These are phyloP conservation scores for Daldinia childiae DNA, from an alignment of 495 filamentous ascomycete genomes.

Conservation along the genomic window DNA sequence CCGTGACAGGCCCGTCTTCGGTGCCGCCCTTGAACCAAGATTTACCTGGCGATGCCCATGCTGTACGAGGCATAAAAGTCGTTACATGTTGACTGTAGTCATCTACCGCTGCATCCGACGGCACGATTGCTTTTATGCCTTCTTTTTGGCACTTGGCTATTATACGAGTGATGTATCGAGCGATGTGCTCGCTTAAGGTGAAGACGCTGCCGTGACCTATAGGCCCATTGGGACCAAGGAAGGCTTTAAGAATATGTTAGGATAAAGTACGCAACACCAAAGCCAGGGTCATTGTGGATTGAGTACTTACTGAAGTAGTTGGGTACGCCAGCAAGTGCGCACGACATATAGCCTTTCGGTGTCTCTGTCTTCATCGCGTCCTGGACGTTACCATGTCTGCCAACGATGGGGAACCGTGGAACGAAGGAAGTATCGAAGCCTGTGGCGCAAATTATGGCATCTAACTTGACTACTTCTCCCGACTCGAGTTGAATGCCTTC, in stretches of 20 bases:
- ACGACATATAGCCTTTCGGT: conserved; percentile 58
- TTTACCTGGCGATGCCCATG: conserved; percentile 54
- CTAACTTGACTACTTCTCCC: conserved; percentile 64
- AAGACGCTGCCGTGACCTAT: conserved; percentile 62
- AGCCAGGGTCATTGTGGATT: background rate
- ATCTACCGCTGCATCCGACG: conserved; percentile 53
- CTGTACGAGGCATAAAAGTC: conserved; percentile 59
- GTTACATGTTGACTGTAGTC: conserved; percentile 58
- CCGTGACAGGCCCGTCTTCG: conserved; percentile 57
- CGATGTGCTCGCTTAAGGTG: conserved; percentile 57
- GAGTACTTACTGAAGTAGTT: conserved; percentile 58
- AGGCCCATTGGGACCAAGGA: conserved; percentile 60
- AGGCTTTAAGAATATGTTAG: conserved; percentile 47
- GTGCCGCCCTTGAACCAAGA: conserved; percentile 62
- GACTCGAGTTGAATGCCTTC: conserved; percentile 67
- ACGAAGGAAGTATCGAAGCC: conserved; percentile 71
- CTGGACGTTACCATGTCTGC: conserved; percentile 61
- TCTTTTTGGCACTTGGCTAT: conserved; percentile 59
- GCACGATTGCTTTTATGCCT: conserved; percentile 52
- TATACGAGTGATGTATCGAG: conserved; percentile 54
- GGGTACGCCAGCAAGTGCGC: conserved; percentile 55
- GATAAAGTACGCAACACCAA: background rate
- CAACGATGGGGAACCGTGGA: conserved; percentile 69
- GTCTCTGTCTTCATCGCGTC: conserved; percentile 49
- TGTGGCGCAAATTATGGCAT: conserved; percentile 75